phyloP scores from a whole-genome alignment of 305 asterid species.

The Fraxinus albicans region DNA sequence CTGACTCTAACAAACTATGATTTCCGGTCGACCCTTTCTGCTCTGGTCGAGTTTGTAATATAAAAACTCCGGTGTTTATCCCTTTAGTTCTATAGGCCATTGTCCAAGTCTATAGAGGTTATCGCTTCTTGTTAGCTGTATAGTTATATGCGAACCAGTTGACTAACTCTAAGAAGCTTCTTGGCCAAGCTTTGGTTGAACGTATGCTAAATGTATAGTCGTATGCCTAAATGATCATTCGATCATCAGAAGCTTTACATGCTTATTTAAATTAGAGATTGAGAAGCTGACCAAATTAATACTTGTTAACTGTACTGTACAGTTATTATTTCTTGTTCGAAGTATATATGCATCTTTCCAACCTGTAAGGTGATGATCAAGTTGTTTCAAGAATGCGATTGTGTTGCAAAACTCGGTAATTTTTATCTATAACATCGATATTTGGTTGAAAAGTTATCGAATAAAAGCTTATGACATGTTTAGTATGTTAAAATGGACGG shows the following conservation, averaged over 20 bases:
- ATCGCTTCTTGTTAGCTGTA: conserved; percentile 21
- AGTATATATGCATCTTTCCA: neutral
- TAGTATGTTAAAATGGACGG: neutral
- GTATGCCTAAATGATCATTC: conserved; percentile 7
- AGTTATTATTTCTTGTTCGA: neutral
- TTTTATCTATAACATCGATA: neutral
- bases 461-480: neutral
- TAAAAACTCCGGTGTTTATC: conserved; percentile 26
- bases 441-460: neutral
- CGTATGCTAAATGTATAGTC: conserved; percentile 43
- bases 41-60: conserved; percentile 27
- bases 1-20: conserved; percentile 36
- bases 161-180: conserved; percentile 32
- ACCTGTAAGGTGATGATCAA: neutral
- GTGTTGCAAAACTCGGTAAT: neutral
- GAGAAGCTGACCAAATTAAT: neutral
- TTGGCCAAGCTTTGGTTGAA: conserved; percentile 28
- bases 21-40: conserved; percentile 6
- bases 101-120: conserved; percentile 5
- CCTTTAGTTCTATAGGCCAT: conserved; percentile 17
- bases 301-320: neutral
- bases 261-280: neutral
- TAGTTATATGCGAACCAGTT: conserved; percentile 34
- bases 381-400: neutral
- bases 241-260: neutral